Evolutionary conservation across 345 rosid species (phyloP).

Genomic region (Populus nigra): DNA sequence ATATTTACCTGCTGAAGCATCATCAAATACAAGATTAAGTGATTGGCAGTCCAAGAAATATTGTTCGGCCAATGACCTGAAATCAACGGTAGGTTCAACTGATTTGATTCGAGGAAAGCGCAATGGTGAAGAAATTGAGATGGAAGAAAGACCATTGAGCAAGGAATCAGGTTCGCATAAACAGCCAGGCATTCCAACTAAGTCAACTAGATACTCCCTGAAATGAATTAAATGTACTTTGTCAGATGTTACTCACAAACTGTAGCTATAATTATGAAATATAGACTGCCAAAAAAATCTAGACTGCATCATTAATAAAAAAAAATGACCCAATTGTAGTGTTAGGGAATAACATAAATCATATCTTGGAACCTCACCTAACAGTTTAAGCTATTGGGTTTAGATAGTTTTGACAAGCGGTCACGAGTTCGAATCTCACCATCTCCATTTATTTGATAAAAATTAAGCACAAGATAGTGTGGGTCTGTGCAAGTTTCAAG

Average conservation of each 20-base stretch:
- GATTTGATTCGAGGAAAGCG: slow-evolving; percentile 81
- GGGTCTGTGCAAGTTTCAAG: no score
- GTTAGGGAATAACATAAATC: no score
- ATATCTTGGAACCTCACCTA: no score
- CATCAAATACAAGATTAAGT: slow-evolving; percentile 78
- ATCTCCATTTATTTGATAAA: no score
- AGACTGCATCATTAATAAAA: not conserved
- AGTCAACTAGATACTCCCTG: slow-evolving; percentile 97
- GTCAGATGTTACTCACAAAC: slow-evolving; percentile 15
- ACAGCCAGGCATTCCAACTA: slow-evolving; percentile 87
- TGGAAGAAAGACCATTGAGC: slow-evolving; percentile 95
- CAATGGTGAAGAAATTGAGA: slow-evolving; percentile 88
- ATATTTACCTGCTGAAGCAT: slow-evolving; percentile 64
- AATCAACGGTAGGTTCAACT: slow-evolving; percentile 68
- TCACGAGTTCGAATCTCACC: no score
- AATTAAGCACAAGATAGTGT: no score
- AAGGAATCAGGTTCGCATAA: slow-evolving; percentile 90
- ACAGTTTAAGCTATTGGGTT: no score
- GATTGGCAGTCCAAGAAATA: slow-evolving; percentile 76
- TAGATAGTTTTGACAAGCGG: no score
- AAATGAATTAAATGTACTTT: slow-evolving; percentile 34
- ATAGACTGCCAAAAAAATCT: not conserved
- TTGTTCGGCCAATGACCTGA: slow-evolving; percentile 81
- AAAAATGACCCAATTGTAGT: not conserved
- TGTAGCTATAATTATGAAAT: slow-evolving; percentile 1